phyloP scores from a whole-genome alignment of 306 rosid species.

The Dicorynia guianensis region DNA sequence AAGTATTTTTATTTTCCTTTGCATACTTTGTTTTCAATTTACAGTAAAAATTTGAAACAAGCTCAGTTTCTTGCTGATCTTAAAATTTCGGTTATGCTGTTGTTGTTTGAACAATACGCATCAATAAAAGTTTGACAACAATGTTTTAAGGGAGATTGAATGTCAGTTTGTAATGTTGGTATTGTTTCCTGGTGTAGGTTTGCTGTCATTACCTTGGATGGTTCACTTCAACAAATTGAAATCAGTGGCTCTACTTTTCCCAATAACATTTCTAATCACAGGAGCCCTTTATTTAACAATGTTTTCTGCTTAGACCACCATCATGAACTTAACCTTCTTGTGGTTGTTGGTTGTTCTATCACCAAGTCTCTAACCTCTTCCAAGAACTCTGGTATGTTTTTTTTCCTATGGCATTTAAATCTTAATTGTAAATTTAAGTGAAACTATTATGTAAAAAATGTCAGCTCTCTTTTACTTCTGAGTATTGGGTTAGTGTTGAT shows the following conservation, averaged over 20 bases:
- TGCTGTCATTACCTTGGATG: constrained; percentile 71
- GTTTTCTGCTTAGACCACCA: constrained; percentile 65
- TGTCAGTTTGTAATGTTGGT: constrained; percentile 41
- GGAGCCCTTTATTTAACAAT: constrained; percentile 52
- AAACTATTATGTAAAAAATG: constrained; percentile 12
- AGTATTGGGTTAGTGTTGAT: constrained; percentile 2
- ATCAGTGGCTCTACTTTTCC: constrained; percentile 60
- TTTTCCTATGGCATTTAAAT: constrained; percentile 21
- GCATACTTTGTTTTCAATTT: constrained; percentile 28
- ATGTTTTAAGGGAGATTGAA: constrained; percentile 19
- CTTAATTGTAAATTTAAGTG: constrained; percentile 27
- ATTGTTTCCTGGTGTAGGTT: constrained; percentile 78
- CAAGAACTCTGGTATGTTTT: constrained; percentile 58
- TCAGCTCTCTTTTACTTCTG: constrained; percentile 33
- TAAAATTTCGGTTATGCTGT: constrained; percentile 35
- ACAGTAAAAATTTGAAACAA: constrained; percentile 8
- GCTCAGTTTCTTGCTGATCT: constrained; percentile 29
- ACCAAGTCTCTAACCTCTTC: constrained; percentile 46
- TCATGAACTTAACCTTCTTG: constrained; percentile 71
- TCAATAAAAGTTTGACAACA: constrained; percentile 31
- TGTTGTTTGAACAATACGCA: constrained; percentile 28
- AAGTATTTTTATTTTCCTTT: constrained; percentile 46
- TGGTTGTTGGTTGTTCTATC: constrained; percentile 54
- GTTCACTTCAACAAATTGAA: constrained; percentile 80
- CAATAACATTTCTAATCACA: constrained; percentile 50